Base-by-base conservation (phyloP, 768 basidiomycete genomes). In the Bullera alba region DNA sequence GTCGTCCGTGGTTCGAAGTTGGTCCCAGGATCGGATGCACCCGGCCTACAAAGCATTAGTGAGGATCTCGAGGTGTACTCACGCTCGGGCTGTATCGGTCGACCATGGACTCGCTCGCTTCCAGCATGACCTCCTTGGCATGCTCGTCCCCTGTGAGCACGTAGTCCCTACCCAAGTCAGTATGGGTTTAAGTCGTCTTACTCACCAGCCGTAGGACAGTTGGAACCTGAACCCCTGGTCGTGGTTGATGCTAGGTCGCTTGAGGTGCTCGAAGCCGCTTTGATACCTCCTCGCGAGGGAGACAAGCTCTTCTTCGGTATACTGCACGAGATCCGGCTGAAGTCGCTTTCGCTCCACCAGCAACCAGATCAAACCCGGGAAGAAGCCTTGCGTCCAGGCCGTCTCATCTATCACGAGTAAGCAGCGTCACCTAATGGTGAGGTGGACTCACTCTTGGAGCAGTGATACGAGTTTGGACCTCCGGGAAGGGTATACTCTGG, bases 151-250 rank as follows among this genome's bases (percentile, higher is more conserved):
- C 64, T 14, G 58, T 62, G 42, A 60, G 32, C 21, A 38, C 58
- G 23, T 52, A 54, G 19, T 66, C 64, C 19, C 64, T 65, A 28
- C 29, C 4, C n/a, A 44, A 28, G 42, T 23, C 8, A 29, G 19
- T 8, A 19, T 44, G 15, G 27, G 19, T 21, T 21, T 25, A 34
- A 19, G 26, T 46, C 34, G 28, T 29, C 2, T n/a, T 28, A 53
- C 58, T 56, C 51, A 60, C 61, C 43, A 44, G 6, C 60, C 62
- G 45, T 54, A 67, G 16, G 52, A 54, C 28, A 63, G 52, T 46
- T 63, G 61, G 34, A 67, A 63, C 32, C 65, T 37, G 42, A 67
- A 65, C 6, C 62, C 62, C 39, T 64, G 65, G 51, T 64, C 65
- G 43, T 64, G 65, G 29, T 64, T 63, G 21, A 25, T 23, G 21